Evolutionary conservation across 176 grass and related monocot genomes (phyloP).

Genomic region (Musa schizocarpa): DNA sequence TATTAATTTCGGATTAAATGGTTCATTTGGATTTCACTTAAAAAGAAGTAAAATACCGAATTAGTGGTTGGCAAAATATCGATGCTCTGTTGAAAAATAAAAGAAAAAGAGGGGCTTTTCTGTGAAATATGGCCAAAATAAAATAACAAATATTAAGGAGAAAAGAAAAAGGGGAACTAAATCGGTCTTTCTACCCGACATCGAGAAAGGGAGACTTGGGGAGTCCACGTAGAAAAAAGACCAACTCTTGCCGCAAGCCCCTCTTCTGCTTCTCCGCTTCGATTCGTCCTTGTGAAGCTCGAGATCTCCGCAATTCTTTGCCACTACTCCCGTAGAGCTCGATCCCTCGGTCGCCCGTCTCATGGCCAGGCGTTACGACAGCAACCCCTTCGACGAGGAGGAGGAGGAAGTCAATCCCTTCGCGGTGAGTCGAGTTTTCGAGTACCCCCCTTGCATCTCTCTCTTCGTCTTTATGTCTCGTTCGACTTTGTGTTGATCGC

Average conservation of each 20-base stretch:
- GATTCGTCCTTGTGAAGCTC: not conserved
- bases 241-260: not conserved
- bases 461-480: not conserved
- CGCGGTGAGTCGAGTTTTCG: conserved; percentile 42
- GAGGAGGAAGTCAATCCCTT: conserved; percentile 95
- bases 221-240: not conserved
- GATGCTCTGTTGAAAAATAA: no score
- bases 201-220: not conserved
- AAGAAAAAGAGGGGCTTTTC: no score
- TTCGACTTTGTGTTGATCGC: conserved; percentile 14
- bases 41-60: no score
- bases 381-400: conserved; percentile 92
- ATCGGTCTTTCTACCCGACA: no score
- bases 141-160: not conserved
- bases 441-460: not conserved
- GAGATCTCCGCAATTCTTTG: not conserved
- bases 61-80: no score
- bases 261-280: not conserved
- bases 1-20: no score
- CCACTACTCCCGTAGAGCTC: not conserved
- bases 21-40: no score
- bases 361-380: conserved; percentile 80
- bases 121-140: not conserved
- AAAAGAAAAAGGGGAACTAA: not conserved
- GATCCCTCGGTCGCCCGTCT: not conserved